Percentiles rank a stretch among this genome's conserved stretches.
phyloP scores from a whole-genome alignment of 306 rosid species.

The Psophocarpus tetragonolobus region DNA sequence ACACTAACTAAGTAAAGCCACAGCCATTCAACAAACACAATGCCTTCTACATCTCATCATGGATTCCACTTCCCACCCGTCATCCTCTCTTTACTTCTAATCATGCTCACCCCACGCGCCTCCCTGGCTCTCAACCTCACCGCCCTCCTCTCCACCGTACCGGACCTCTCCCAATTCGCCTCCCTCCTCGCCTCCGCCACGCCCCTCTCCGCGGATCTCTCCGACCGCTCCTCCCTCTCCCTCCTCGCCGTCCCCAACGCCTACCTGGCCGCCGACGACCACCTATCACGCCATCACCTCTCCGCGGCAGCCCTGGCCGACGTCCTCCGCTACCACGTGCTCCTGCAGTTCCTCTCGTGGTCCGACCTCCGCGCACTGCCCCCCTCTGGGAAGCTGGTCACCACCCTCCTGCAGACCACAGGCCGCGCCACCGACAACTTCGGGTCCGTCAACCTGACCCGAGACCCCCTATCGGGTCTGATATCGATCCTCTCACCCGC shows the following conservation, averaged over 20 bases:
- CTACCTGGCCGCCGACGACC: constrained; percentile 43
- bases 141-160: constrained; percentile 71
- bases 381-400: constrained; percentile 75
- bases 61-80: constrained; percentile 42
- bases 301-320: constrained; percentile 66
- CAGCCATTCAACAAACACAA: not conserved
- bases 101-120: constrained; percentile 36
- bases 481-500: constrained; percentile 68
- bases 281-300: constrained; percentile 54
- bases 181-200: constrained; percentile 60
- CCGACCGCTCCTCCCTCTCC: constrained; percentile 70
- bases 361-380: constrained; percentile 70
- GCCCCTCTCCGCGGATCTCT: constrained; percentile 58
- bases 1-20: not conserved
- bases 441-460: constrained; percentile 85
- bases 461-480: constrained; percentile 46
- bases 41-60: not conserved
- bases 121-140: constrained; percentile 64
- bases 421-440: constrained; percentile 86
- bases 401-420: constrained; percentile 92
- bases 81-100: not conserved
- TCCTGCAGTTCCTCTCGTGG: constrained; percentile 75
- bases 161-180: constrained; percentile 73
- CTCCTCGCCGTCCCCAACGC: constrained; percentile 90
- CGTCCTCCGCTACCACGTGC: constrained; percentile 93